Evolutionary conservation across 345 rosid genomes (phyloP).

Genomic region (Ceriops tagal): DNA sequence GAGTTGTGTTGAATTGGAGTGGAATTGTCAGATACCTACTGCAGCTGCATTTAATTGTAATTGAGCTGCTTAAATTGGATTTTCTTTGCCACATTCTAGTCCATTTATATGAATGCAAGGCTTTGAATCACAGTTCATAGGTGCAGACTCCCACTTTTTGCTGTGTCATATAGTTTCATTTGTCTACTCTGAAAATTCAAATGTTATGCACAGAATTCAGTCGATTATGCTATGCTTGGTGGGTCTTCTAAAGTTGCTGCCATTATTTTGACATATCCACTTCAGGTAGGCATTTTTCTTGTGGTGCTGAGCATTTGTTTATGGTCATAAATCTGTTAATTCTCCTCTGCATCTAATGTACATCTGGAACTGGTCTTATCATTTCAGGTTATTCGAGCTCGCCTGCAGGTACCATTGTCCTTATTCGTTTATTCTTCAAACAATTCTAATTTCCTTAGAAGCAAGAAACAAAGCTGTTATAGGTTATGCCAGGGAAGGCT

Average conservation of each 20-base stretch:
- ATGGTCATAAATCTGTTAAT: slow-evolving; percentile 9
- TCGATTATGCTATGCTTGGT: slow-evolving; percentile 83
- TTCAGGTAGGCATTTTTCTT: slow-evolving; percentile 48
- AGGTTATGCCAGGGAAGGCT: slow-evolving; percentile 5
- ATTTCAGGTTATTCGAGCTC: slow-evolving; percentile 81
- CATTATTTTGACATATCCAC: slow-evolving; percentile 79
- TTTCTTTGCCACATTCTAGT: neutral
- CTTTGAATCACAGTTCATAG: neutral
- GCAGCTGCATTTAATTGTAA: neutral
- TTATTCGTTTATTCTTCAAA: neutral
- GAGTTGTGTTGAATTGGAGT: too few relatives aligned
- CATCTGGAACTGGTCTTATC: neutral
- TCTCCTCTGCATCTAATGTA: slow-evolving; percentile 16
- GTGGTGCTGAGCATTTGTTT: neutral
- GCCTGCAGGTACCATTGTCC: slow-evolving; percentile 58
- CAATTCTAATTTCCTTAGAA: neutral
- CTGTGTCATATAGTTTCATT: neutral
- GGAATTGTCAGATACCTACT: neutral
- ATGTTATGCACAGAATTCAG: slow-evolving; percentile 52
- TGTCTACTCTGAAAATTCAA: slow-evolving; percentile 2
- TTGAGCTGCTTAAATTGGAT: neutral
- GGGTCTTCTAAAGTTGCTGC: slow-evolving; percentile 87
- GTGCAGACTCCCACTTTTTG: too few relatives aligned
- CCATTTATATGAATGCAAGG: neutral
- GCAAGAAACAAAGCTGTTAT: slow-evolving; percentile 5